Conservation (phyloP, 805 yeast genomes). For the Candida alai region DNA sequence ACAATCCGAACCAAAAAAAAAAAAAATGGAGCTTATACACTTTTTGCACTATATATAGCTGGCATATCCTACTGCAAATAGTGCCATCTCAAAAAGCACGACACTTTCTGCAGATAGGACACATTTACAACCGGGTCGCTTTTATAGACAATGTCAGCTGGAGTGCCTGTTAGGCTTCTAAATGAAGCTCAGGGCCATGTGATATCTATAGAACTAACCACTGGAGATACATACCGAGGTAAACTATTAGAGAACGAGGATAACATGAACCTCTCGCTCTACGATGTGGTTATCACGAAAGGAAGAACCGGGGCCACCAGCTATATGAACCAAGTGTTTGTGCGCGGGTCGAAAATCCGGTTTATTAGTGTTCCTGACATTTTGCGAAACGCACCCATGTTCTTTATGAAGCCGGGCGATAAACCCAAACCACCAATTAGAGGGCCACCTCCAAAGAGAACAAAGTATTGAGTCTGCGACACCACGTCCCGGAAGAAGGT, state of each 20-base stretch:
- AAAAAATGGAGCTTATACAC: too few relatives aligned
- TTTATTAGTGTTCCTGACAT: slow-evolving; percentile 87
- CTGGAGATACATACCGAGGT: slow-evolving; percentile 88
- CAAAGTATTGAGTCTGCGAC: too few relatives aligned
- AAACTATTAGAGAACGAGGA: slow-evolving; percentile 84
- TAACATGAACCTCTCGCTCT: slow-evolving; percentile 86
- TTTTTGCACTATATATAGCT: too few relatives aligned
- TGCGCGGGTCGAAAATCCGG: slow-evolving; percentile 87
- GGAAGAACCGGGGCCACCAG: slow-evolving; percentile 65
- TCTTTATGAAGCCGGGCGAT: slow-evolving; percentile 52
- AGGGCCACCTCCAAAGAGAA: too few relatives aligned
- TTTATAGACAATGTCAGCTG: slow-evolving; percentile 57
- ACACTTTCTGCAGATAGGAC: too few relatives aligned
- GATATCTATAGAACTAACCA: slow-evolving; percentile 73
- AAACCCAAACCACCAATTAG: slow-evolving; percentile 72
- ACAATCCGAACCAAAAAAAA: too few relatives aligned
- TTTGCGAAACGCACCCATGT: slow-evolving; percentile 84
- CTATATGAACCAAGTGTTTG: slow-evolving; percentile 78
- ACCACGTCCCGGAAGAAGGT: too few relatives aligned
- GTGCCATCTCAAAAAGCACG: too few relatives aligned
- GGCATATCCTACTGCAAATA: too few relatives aligned
- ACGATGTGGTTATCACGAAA: slow-evolving; percentile 76
- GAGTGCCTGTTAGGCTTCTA: slow-evolving; percentile 80
- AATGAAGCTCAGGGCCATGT: slow-evolving; percentile 89
- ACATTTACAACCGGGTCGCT: background rate